Percentiles rank a stretch among this genome's conserved stretches.
phyloP scores from a whole-genome alignment of 139 green algal genomes.

The Volvox africanus region DNA sequence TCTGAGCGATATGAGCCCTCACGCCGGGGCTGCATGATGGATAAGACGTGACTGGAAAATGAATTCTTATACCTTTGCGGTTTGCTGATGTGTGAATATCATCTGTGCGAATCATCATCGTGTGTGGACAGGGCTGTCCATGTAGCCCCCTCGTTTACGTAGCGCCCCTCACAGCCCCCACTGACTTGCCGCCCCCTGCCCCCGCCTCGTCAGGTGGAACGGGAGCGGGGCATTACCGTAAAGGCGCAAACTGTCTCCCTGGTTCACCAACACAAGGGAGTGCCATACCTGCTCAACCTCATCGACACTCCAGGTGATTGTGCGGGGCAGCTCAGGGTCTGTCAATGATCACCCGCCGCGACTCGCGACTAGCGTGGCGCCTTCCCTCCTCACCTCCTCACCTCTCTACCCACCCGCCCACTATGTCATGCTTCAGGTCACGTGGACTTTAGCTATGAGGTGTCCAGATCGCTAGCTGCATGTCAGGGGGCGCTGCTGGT shows the following conservation, averaged over 20 bases:
- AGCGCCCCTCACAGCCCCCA: no score
- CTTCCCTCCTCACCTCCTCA: neutral
- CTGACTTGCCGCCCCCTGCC: neutral
- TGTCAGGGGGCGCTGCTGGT: conserved; percentile 93
- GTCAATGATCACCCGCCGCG: no score
- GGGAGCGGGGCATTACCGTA: conserved; percentile 94
- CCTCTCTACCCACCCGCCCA: neutral
- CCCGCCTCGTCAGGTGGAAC: conserved; percentile 75
- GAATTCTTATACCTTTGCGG: no score
- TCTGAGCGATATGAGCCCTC: no score
- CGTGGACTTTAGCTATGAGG: conserved; percentile 77
- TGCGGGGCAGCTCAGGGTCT: no score
- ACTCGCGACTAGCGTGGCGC: neutral
- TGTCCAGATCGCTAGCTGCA: conserved; percentile 70
- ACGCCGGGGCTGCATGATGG: no score
- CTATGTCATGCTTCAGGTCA: conserved; percentile 54
- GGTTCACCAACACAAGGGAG: conserved; percentile 70
- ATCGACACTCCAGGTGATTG: conserved; percentile 83
- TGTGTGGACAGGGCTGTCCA: no score
- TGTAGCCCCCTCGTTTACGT: no score
- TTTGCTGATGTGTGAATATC: no score
- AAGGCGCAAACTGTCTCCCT: conserved; percentile 92
- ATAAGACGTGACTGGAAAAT: no score
- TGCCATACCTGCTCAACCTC: conserved; percentile 88
- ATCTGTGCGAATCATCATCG: no score